Conservation (phyloP, 345 rosid genomes). For the Lenwebbia sp. region DNA sequence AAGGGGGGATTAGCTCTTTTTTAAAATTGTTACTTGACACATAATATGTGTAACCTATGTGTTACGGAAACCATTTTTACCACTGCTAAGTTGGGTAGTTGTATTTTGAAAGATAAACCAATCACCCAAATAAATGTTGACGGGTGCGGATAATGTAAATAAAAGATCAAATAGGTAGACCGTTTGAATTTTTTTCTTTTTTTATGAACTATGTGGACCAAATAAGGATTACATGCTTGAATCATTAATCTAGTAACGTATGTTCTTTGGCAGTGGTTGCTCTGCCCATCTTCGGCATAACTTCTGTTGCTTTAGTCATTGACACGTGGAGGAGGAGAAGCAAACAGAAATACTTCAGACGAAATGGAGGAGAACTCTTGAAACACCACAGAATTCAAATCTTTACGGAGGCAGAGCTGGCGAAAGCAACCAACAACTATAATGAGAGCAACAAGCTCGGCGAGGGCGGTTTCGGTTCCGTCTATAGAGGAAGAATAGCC, state of each 20-base stretch:
- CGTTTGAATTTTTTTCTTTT: too few species aligned
- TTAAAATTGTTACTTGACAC: too few species aligned
- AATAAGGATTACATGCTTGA: too few species aligned
- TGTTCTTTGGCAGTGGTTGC: background rate
- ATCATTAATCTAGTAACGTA: too few species aligned
- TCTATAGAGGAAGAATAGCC: background rate
- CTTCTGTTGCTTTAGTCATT: background rate
- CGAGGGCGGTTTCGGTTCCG: background rate
- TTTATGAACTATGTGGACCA: too few species aligned
- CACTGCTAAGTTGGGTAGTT: too few species aligned
- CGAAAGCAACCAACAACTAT: background rate
- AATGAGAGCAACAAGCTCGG: background rate
- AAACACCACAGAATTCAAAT: background rate
- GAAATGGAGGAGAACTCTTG: background rate
- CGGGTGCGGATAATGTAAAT: too few species aligned
- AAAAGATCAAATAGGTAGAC: too few species aligned
- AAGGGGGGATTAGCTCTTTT: background rate
- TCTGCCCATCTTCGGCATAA: background rate
- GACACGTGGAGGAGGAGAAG: background rate
- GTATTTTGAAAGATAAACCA: too few species aligned
- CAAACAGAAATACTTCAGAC: background rate
- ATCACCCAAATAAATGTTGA: too few species aligned
- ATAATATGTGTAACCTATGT: too few species aligned
- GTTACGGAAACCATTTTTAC: too few species aligned
- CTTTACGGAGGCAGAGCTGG: background rate